Base-by-base conservation (phyloP, 805 yeast species). In the Suhomyces emberorum region DNA sequence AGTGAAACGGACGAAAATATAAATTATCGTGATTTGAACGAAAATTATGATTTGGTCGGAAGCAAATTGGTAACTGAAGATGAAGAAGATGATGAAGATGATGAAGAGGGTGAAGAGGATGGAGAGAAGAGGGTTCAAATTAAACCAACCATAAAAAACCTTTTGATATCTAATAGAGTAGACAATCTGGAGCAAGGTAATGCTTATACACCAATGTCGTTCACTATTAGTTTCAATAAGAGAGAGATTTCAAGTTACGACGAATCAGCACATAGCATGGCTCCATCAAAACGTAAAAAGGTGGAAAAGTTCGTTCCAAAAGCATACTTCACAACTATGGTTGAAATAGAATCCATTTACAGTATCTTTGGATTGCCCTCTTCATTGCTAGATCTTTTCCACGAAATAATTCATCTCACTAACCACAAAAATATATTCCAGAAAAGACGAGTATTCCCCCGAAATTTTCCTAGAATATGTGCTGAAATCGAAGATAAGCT, bases 381-480 rank as follows among this genome's bases (percentile, higher is more conserved):
- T 26, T 59, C 73, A 3, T 54, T 77, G 24, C 34, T 75, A n/a
- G 61, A 55, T n/a, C 46, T 76, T 4, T 67, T 76, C 50, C 66
- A 69, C 42, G 69, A 69, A 41, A 58, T 67, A 2, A 63, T 75
- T 5, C 65, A 62, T 17, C 54, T 76, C 28, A 61, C 81, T 2
- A 77, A 77, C 48, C 79, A 76, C 46, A 70, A 73, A 46, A 67
- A 72, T 39, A 68, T 71, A 41, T 76, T 76, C 47, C 41, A 45
- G 34, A 46, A 43, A 7, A 46, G 52, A 19, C 63, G 65, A 17
- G 61, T 67, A 22, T 65, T 61, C 29, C 81, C 81, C 0, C 55
- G 81, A 28, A 76, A 76, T 45, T 77, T 74, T 48, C 80, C 81
- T 3, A 63, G 65, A 35, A 59, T 75, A 3, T 76, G 81, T 45